Evolutionary conservation across 257 asterid species (phyloP), one percentile per base, ranked within the genome.

Genomic region (Perilla frutescens): DNA sequence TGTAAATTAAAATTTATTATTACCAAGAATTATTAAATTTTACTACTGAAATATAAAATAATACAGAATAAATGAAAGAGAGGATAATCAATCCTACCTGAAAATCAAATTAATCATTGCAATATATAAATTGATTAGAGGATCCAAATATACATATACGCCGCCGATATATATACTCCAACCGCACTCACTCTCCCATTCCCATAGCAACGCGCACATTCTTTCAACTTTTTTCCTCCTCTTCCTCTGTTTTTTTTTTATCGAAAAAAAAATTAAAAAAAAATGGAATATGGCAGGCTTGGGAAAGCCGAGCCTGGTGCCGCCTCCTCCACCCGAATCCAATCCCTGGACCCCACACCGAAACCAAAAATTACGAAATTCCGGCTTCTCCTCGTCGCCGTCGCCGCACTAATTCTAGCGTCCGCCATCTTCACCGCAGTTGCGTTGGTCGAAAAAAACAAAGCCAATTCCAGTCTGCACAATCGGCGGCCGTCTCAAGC

Each of bases 401-500:
- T 91, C 70, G 82, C 87, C 44, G 57, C 76, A 3, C 88, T 89
- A 32, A 6, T 93, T 10, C 80, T 78, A 36, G 88, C 84, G 7
- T 71, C 91, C 20, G 92, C 86, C 70, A 39, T 82, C 74, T 73
- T 91, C 48, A 90, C 90, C 11, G 88, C 81, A 8, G 61, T 82
- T 1, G 86, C 86, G 20, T 83, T 86, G 36, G 86, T 77, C 0
- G 58, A 86, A n/a, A 77, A 84, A 1, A 71, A 56, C 37, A 84
- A 45, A 44, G 57, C 84, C 3, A 68, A 34, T 14, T 78, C 85
- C 10, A 26, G 29, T 53, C 36, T 79, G 47, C 85, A 58, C 20
- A 78, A 34, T 29, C 82, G 77, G 34, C 86, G 83, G 70, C 97
- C 96, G 1, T 82, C 97, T 4, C 82, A 83, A 51, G 91, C 98